Base-by-base conservation (phyloP, 148 eudicot genomes). In the Persicaria tinctoria region DNA sequence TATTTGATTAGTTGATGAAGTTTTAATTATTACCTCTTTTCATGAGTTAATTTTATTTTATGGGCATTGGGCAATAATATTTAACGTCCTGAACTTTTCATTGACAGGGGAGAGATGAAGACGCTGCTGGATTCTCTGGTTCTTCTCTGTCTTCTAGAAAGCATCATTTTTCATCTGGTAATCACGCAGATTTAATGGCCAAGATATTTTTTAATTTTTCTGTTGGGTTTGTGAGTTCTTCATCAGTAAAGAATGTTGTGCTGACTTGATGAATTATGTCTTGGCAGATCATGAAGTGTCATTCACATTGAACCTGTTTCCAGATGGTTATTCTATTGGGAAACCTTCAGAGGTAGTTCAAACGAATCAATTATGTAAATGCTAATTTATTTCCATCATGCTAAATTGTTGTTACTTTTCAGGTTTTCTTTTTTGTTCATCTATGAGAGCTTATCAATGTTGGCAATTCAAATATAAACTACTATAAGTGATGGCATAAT, bases 261-360 rank as follows among this genome's bases (percentile, higher is more conserved):
- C 45, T 78, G 68, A 69, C 2, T 69, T 20, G 20, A 46, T 12
- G 20, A 45, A 70, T 70, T 16, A 46, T 46, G 73, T 59, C 16
- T 72, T 80, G 73, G 38, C 80, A 95, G 98, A 95, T 54, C 80
- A 76, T 72, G 97, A 92, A 79, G 89, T 90, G 70, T 95, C 98
- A 62, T 90, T 95, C 84, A 78, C 79, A 13, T 57, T 95, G 80
- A 87, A 84, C 80, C 88, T 95, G 78, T 95, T 83, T 77, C 91
- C 86, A 23, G 92, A 92, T 82, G 93, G 98, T 60, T 95, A 90
- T 84, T 85, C 92, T 8, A 83, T 95, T 63, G 89, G 85, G 70
- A 92, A 87, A 75, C 85, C 90, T 54, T 78, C 82, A 5, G 97
- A 95, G 93, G 98, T 95, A 45, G 79, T 88, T 79, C 79, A 47